Conservation (phyloP, 495 filamentous ascomycete species). For the Hypoxylon rickii region DNA sequence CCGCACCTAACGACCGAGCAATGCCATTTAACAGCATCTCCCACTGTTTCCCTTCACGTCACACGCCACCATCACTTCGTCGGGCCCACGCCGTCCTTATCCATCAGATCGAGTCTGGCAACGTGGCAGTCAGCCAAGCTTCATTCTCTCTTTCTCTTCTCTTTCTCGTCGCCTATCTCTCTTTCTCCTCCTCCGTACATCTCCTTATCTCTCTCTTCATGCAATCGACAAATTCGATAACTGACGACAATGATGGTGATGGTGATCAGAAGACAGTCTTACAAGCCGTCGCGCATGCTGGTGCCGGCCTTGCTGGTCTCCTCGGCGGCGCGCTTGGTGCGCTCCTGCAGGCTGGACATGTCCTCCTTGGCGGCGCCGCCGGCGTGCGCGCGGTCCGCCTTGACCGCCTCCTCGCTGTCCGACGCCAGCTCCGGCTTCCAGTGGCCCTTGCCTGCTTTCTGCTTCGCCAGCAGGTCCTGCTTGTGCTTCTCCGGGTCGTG, state of each 20-base stretch:
- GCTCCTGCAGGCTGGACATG: conserved; percentile 53
- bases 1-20: no score
- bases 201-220: background rate
- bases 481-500: conserved; percentile 70
- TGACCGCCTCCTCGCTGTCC: conserved; percentile 78
- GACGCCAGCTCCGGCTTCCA: conserved; percentile 83
- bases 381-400: conserved; percentile 50
- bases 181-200: background rate
- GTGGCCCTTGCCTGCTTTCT: conserved; percentile 74
- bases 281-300: conserved; percentile 52
- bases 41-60: background rate
- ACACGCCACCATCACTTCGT: no score
- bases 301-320: conserved; percentile 51
- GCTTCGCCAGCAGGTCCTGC: conserved; percentile 68
- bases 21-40: no score
- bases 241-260: no score
- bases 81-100: background rate
- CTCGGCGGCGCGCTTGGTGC: conserved; percentile 54
- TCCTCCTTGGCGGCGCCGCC: conserved; percentile 35
- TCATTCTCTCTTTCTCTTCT: background rate
- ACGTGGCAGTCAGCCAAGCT: background rate
- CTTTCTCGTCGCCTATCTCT: background rate
- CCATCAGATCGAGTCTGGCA: background rate
- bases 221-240: background rate
- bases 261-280: no score